Base-by-base conservation (phyloP, 1,284 basidiomycete genomes). In the Leccinum pachyderme region DNA sequence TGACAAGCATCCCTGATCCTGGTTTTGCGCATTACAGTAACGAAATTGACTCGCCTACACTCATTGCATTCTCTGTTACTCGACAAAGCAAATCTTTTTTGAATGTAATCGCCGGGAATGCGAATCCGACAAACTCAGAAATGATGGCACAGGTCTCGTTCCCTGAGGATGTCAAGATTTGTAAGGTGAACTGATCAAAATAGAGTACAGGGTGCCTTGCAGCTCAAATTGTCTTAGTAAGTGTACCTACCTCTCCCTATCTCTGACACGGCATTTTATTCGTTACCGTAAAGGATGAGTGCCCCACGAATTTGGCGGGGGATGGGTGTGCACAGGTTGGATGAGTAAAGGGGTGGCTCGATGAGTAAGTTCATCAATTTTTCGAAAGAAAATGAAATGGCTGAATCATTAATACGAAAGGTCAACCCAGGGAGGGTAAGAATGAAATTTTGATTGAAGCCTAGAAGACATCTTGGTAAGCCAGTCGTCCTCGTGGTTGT, bases 71-170 rank as follows among this genome's bases (percentile, higher is more conserved):
- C 3, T 8, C 63, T 70, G 53, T 56, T 11, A 11, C 32, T 33
- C 64, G 58, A 2, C 46, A n/a, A 13, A 1, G 47, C 43, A 3
- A 15, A 4, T 45, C 45, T 35, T 37, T 60, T 7, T 7, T 7
- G 27, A 47, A 61, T 1, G 22, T n/a, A n/a, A 37, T 33, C 25
- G 0, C 11, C 0, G 61, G 65, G 11, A 53, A 57, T 18, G 35
- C 11, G 1, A 57, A 59, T 28, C 25, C 55, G 2, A 55, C 56
- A 0, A 65, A 67, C 18, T 50, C 53, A 2, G 27, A 11, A 0
- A 32, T 53, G 1, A 54, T 59, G 5, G 37, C 49, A 12, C 73
- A 74, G 0, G 60, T 52, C 35, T 55, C 75, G 0, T 50, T 75
- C 15, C 56, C 68, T 37, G 49, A 0, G 68, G 33, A 33, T 33